A percentile compares a stretch with the other conserved stretches of the same genome.
phyloP scores from a whole-genome alignment of 169 alveolate genomes.

The Pseudocohnilembus persalinus region DNA sequence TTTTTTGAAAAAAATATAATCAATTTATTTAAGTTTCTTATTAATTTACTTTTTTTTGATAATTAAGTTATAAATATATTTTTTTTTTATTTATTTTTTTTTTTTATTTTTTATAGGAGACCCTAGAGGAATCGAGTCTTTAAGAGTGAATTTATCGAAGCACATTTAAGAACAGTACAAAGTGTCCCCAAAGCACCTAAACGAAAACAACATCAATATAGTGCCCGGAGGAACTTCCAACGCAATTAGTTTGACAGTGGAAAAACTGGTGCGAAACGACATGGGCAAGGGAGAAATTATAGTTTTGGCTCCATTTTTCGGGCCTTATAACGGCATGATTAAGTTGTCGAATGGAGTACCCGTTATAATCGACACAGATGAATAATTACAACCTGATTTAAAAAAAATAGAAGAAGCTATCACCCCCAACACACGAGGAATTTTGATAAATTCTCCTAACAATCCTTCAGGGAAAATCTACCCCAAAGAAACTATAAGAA shows the following conservation, averaged over 20 bases:
- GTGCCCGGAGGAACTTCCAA: not conserved
- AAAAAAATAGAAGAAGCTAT: not conserved
- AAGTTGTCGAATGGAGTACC: not conserved
- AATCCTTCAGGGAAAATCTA: not conserved
- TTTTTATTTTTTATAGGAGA: too few relatives aligned
- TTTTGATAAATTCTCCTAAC: not conserved
- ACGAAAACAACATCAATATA: not conserved
- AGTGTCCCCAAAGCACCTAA: not conserved
- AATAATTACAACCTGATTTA: not conserved
- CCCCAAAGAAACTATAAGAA: not conserved
- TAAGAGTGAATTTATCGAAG: not conserved
- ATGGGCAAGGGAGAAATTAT: not conserved
- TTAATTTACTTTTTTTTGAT: too few relatives aligned
- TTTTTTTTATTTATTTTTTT: too few relatives aligned
- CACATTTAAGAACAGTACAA: not conserved
- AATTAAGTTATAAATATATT: too few relatives aligned
- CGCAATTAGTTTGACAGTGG: not conserved
- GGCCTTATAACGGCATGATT: not conserved
- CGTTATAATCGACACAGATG: not conserved
- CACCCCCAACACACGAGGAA: not conserved
- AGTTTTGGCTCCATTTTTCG: not conserved
- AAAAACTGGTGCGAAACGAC: not conserved
- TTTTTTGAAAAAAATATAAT: too few relatives aligned
- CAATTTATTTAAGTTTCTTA: too few relatives aligned
- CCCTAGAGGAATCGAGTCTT: not conserved